Evolutionary conservation across 768 basidiomycete species (phyloP), one percentile per base, ranked within the genome.

Genomic region (Kwoniella dejecticola): DNA sequence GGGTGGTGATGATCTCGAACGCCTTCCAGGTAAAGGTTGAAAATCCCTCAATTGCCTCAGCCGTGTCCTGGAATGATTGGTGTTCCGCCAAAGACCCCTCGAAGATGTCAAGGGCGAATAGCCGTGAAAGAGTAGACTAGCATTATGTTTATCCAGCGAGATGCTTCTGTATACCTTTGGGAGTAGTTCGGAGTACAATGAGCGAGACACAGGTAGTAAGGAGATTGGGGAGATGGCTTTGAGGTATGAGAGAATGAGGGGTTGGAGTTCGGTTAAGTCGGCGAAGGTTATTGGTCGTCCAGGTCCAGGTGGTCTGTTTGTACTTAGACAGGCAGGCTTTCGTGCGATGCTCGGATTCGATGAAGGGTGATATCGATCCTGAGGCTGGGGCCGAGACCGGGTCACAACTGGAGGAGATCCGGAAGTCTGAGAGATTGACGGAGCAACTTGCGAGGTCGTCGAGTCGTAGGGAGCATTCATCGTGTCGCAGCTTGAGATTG

Each of bases 1-100:
- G 4, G 41, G 55, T 29, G 55, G 55, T 30, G 55, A 56, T 8
- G 55, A 56, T 31, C 41, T 45, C 15, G 52, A 40, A 27, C 52
- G 12, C 7, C 54, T 6, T 21, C 54, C 42, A 11, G 23, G 41
- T 23, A 45, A 21, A 7, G 17, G 5, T 19, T 36, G 27, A n/a
- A 19, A 26, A 19, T 45, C 29, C 6, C 23, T 21, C 13, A 56
- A 21, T 4, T 27, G 44, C 17, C 53, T 33, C 24, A 15, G 17
- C 30, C 55, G 4, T 31, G 13, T 11, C 17, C 10, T 50, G 33
- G 30, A n/a, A 33, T 13, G 29, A 50, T 4, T 15, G 5, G 6
- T 19, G 12, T 12, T 48, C 27, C 23, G 11, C 10, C 6, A 42
- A 11, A 13, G 6, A 13, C 36, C 7, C 12, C 21, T 36, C 3